Evolutionary conservation across 257 asterid genomes (phyloP).

Genomic region (Leonotis leonurus): DNA sequence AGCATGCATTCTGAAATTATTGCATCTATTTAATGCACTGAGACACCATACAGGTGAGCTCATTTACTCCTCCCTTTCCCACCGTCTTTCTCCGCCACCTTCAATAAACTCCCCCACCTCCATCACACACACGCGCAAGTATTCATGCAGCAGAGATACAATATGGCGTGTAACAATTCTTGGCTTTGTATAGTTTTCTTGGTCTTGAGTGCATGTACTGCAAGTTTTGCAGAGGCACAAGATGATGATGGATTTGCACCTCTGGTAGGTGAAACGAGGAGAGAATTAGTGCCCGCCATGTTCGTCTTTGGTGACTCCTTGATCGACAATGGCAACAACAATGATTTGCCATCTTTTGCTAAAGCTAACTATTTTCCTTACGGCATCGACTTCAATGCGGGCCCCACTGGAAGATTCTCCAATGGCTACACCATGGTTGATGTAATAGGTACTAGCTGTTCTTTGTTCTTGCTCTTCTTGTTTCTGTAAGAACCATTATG

Average conservation of each 20-base stretch:
- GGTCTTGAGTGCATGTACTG: background rate
- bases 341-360: slow-evolving; percentile 70
- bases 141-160: no score
- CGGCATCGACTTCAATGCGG: slow-evolving; percentile 86
- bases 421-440: slow-evolving; percentile 98
- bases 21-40: slow-evolving; percentile 17
- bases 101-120: slow-evolving; percentile 2
- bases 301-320: slow-evolving; percentile 88
- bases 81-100: slow-evolving; percentile 27
- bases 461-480: no score
- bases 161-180: background rate
- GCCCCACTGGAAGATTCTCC: slow-evolving; percentile 88
- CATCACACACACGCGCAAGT: background rate
- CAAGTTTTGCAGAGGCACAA: slow-evolving; percentile 19
- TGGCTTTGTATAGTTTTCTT: slow-evolving; percentile 15
- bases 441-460: slow-evolving; percentile 32
- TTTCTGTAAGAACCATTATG: no score
- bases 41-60: slow-evolving; percentile 23
- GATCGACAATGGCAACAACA: slow-evolving; percentile 91
- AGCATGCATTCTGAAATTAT: background rate
- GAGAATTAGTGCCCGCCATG: slow-evolving; percentile 65
- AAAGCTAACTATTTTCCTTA: slow-evolving; percentile 91
- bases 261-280: no score
- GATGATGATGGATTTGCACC: slow-evolving; percentile 21
- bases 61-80: slow-evolving; percentile 28